Evolutionary conservation across 2,329 filamentous ascomycete species (phyloP).

Genomic region (Aspergillus caelatus): DNA sequence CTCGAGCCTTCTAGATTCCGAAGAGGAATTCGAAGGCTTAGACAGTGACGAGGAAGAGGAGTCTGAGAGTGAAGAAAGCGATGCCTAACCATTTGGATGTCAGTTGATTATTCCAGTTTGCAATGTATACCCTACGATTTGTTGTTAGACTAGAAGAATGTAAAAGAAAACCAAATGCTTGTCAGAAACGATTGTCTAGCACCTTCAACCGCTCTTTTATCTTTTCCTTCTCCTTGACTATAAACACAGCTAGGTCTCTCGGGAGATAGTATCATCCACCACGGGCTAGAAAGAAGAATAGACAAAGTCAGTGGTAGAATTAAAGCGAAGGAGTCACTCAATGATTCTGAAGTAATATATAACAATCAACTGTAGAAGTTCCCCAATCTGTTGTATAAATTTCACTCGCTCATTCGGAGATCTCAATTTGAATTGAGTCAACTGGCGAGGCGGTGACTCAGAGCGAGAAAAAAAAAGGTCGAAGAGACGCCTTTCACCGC

Average conservation of each 20-base stretch:
- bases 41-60: conserved; percentile 28
- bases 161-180: not conserved
- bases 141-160: conserved; percentile 12
- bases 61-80: conserved; percentile 32
- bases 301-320: not conserved
- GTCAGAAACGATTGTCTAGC: not conserved
- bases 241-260: not conserved
- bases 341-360: not conserved
- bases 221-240: not conserved
- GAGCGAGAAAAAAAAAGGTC: conserved; percentile 13
- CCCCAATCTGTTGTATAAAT: not conserved
- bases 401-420: too few relatives aligned
- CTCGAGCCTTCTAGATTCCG: conserved; percentile 57
- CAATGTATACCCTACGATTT: conserved; percentile 26
- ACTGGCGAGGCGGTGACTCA: conserved; percentile 2
- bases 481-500: conserved; percentile 29
- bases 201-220: not conserved
- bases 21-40: conserved; percentile 29
- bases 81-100: conserved; percentile 20
- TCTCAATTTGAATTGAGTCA: conserved; percentile 7
- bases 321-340: not conserved
- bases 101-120: conserved; percentile 8
- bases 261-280: not conserved
- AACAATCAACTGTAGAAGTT: not conserved
- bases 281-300: not conserved